phyloP scores from a whole-genome alignment of 2,329 filamentous ascomycete genomes.

The Leptodontidium sp. region DNA sequence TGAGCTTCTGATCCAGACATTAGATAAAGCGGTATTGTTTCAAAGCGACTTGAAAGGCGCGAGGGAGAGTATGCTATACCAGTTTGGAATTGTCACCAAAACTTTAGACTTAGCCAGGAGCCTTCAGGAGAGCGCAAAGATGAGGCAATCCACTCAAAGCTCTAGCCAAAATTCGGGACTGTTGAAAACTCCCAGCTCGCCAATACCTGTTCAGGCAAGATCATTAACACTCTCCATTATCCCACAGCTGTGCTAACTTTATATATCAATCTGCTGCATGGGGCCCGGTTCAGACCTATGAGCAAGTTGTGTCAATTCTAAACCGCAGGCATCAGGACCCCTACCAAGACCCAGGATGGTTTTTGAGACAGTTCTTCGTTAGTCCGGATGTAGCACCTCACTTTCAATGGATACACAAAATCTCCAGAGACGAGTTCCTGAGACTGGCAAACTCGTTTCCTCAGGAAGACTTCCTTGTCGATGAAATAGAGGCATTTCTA shows the following conservation, averaged over 20 bases:
- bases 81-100: not conserved
- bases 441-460: not conserved
- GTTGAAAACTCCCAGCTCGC: not conserved
- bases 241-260: not conserved
- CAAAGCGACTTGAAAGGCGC: constrained; percentile 4
- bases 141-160: not conserved
- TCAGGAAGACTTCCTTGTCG: not conserved
- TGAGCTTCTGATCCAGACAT: not conserved
- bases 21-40: not conserved
- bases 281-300: not conserved
- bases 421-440: not conserved
- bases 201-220: not conserved
- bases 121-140: not conserved
- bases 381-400: not conserved
- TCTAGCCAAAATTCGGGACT: not conserved
- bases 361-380: not conserved
- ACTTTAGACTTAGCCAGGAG: not conserved
- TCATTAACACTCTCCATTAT: not conserved
- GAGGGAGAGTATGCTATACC: not conserved
- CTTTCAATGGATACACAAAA: not conserved
- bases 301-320: not conserved
- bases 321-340: not conserved
- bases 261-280: not conserved
- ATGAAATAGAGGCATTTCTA: not conserved
- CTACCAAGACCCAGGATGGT: not conserved